Conservation (phyloP, 306 rosid species). For the Dryas octopetala region DNA sequence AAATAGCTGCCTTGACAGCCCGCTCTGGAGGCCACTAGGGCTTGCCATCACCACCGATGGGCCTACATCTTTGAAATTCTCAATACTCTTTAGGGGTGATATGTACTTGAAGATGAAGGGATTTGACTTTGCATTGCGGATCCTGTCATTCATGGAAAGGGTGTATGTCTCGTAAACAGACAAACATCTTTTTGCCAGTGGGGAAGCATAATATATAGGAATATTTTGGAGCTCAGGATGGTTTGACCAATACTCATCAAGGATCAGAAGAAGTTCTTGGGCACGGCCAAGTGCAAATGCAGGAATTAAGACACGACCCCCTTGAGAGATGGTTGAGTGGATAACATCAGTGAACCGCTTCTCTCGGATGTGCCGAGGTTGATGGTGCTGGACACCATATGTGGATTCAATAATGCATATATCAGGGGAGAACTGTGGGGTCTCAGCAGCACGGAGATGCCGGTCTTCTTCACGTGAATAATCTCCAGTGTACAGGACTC, state of each 20-base stretch:
- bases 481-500: slow-evolving; percentile 95
- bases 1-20: slow-evolving; percentile 82
- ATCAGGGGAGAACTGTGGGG: slow-evolving; percentile 92
- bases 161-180: slow-evolving; percentile 92
- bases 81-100: slow-evolving; percentile 83
- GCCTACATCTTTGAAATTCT: slow-evolving; percentile 77
- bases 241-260: slow-evolving; percentile 92
- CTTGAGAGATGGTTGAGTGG: slow-evolving; percentile 85
- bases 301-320: slow-evolving; percentile 94
- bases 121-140: slow-evolving; percentile 88
- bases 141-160: slow-evolving; percentile 94
- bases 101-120: slow-evolving; percentile 80
- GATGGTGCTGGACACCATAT: slow-evolving; percentile 93
- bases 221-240: slow-evolving; percentile 90
- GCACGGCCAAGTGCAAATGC: slow-evolving; percentile 95
- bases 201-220: slow-evolving; percentile 95
- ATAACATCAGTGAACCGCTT: slow-evolving; percentile 90
- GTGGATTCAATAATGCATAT: slow-evolving; percentile 94
- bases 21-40: slow-evolving; percentile 89
- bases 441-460: slow-evolving; percentile 96
- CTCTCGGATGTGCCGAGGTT: slow-evolving; percentile 81
- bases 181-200: slow-evolving; percentile 89
- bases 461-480: slow-evolving; percentile 97
- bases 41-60: slow-evolving; percentile 99
- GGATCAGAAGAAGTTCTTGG: slow-evolving; percentile 88